Evolutionary conservation across 2,329 filamentous ascomycete species (phyloP).

Genomic region (Penicillium capsulatum): DNA sequence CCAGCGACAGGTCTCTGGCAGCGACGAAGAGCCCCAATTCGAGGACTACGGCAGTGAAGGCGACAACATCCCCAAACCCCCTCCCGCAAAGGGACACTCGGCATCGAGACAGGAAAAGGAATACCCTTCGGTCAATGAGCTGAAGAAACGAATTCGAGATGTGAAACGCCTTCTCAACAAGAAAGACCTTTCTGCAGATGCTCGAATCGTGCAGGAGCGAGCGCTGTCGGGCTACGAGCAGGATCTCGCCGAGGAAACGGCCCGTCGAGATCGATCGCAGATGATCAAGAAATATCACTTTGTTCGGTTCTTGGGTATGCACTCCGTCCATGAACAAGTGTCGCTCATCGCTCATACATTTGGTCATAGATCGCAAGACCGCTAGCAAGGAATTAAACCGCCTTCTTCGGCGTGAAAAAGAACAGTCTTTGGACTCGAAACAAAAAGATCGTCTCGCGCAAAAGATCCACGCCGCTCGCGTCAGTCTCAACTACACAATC

Average conservation of each 20-base stretch:
- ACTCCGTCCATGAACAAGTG: no score
- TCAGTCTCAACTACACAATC: slow-evolving; percentile 60
- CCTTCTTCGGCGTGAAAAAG: slow-evolving; percentile 38
- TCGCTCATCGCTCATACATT: no score
- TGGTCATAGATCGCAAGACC: slow-evolving; percentile 45
- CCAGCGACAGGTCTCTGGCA: slow-evolving; percentile 13
- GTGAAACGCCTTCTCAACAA: slow-evolving; percentile 51
- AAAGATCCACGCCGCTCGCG: slow-evolving; percentile 48
- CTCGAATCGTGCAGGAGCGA: slow-evolving; percentile 56
- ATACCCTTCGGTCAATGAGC: slow-evolving; percentile 44
- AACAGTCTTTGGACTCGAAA: slow-evolving; percentile 26
- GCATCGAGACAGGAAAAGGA: slow-evolving; percentile 25
- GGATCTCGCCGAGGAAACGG: slow-evolving; percentile 50
- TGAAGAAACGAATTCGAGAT: slow-evolving; percentile 56
- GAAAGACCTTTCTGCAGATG: slow-evolving; percentile 50
- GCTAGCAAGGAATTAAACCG: slow-evolving; percentile 39
- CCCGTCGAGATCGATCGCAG: slow-evolving; percentile 49
- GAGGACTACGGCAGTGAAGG: slow-evolving; percentile 11
- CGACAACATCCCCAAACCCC: slow-evolving; percentile 1
- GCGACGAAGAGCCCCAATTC: slow-evolving; percentile 10
- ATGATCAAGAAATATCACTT: slow-evolving; percentile 62
- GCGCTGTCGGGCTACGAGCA: slow-evolving; percentile 54
- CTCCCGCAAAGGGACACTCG: slow-evolving; percentile 13
- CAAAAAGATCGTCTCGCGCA: slow-evolving; percentile 26
- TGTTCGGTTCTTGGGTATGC: slow-evolving; percentile 59